Percentiles rank a stretch among this genome's conserved stretches.
phyloP scores from a whole-genome alignment of 2,329 filamentous ascomycete species.

The Paecilomyces variotii region DNA sequence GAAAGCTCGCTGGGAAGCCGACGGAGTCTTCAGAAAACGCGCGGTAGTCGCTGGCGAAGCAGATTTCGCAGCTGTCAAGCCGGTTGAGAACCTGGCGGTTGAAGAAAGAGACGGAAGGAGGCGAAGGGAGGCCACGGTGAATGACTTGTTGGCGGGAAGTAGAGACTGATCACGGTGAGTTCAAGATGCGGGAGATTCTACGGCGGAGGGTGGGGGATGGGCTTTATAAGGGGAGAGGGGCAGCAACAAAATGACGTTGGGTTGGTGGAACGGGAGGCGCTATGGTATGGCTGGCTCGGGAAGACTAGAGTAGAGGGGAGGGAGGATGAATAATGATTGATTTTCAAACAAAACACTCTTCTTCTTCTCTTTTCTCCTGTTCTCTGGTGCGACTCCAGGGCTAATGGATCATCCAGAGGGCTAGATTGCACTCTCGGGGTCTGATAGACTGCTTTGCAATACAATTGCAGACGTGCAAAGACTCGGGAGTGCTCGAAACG shows the following conservation, averaged over 20 bases:
- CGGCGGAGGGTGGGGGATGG: conserved; percentile 13
- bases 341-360: neutral
- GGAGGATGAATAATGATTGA: neutral
- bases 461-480: neutral
- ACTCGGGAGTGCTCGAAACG: neutral
- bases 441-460: neutral
- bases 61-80: neutral
- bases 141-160: conserved; percentile 12
- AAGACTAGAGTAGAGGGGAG: neutral
- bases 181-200: neutral
- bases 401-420: neutral
- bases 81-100: conserved; percentile 6
- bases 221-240: conserved; percentile 19
- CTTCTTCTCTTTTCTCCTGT: neutral
- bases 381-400: neutral
- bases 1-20: conserved; percentile 14
- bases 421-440: neutral
- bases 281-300: neutral
- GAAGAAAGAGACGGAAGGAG: conserved; percentile 9
- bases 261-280: neutral
- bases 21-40: conserved; percentile 1
- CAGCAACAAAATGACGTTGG: conserved; percentile 19
- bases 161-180: neutral
- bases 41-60: neutral
- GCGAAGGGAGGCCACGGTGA: conserved; percentile 18